Conservation (phyloP, 306 rosid species). For the Geum urbanum region DNA sequence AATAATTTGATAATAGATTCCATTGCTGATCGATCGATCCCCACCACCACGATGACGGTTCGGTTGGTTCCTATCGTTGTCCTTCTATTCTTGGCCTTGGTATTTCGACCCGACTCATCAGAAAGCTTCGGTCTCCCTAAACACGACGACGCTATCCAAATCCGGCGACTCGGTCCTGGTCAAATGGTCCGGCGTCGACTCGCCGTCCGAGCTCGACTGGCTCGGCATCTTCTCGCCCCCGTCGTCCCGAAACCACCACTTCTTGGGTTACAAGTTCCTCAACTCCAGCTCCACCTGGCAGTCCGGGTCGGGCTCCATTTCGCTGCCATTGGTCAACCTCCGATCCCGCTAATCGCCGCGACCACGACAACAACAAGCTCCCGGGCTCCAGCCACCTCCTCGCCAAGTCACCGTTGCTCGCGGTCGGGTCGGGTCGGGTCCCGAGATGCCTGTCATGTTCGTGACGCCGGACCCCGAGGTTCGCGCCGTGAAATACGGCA, state of each 20-base stretch:
- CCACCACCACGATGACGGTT: slow-evolving; percentile 7
- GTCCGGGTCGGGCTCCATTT: slow-evolving; percentile 63
- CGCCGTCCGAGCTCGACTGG: slow-evolving; percentile 77
- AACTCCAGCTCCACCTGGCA: slow-evolving; percentile 47
- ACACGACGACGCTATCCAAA: slow-evolving; percentile 42
- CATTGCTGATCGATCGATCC: background rate
- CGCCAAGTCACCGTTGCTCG: slow-evolving; percentile 41
- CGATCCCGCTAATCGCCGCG: slow-evolving; percentile 63
- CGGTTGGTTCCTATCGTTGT: slow-evolving; percentile 12
- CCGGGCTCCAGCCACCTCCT: slow-evolving; percentile 54
- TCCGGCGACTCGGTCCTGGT: slow-evolving; percentile 56
- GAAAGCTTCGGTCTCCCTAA: slow-evolving; percentile 33
- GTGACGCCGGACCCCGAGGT: slow-evolving; percentile 39
- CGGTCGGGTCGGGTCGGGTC: slow-evolving; percentile 35
- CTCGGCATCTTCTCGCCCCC: slow-evolving; percentile 81
- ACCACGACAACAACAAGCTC: slow-evolving; percentile 71
- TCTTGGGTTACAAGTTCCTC: slow-evolving; percentile 77
- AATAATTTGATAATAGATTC: background rate
- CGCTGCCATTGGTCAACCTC: slow-evolving; percentile 62
- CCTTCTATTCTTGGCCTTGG: background rate
- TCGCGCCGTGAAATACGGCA: slow-evolving; percentile 53
- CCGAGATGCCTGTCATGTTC: slow-evolving; percentile 94
- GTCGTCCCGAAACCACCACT: slow-evolving; percentile 44
- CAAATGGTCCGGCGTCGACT: slow-evolving; percentile 59
- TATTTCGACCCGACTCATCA: slow-evolving; percentile 32